Percentiles rank a stretch among this genome's conserved stretches.
Evolutionary conservation across 768 basidiomycete genomes (phyloP).

Genomic region (Boletellus ananas): DNA sequence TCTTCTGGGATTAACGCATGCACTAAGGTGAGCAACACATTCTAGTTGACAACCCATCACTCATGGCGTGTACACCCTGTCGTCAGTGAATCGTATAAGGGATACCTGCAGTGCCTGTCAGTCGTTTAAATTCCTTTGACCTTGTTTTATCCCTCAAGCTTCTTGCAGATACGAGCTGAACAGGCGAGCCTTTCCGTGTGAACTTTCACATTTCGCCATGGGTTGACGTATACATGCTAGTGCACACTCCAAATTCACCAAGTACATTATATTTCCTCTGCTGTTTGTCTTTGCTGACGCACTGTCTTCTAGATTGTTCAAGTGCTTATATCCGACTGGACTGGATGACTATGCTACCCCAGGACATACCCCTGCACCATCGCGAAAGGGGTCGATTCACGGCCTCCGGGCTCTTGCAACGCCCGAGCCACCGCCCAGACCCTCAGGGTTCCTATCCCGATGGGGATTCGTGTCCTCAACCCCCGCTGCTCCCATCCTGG

Average conservation of each 20-base stretch:
- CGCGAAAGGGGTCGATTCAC: slow-evolving; percentile 33
- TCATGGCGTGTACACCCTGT: slow-evolving; percentile 1
- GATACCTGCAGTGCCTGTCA: slow-evolving; percentile 75
- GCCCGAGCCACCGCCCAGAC: slow-evolving; percentile 14
- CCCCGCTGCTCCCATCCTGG: slow-evolving; percentile 8
- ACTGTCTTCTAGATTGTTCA: slow-evolving; percentile 50
- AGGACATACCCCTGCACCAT: slow-evolving; percentile 30
- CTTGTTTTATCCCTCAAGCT: slow-evolving; percentile 9
- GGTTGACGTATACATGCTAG: slow-evolving; percentile 19
- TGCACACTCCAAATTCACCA: slow-evolving; percentile 73
- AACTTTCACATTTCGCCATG: slow-evolving; percentile 14
- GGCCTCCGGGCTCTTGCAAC: slow-evolving; percentile 15
- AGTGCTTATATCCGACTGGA: slow-evolving; percentile 61
- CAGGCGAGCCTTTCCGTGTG: slow-evolving; percentile 37
- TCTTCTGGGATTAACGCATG: slow-evolving; percentile 66
- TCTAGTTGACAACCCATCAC: background rate
- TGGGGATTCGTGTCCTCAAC: slow-evolving; percentile 25
- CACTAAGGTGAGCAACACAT: slow-evolving; percentile 49
- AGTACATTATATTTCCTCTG: slow-evolving; percentile 36
- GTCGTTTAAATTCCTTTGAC: slow-evolving; percentile 16
- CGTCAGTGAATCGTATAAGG: slow-evolving; percentile 68
- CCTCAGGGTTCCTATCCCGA: slow-evolving; percentile 37
- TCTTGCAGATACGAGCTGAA: slow-evolving; percentile 46
- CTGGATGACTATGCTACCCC: slow-evolving; percentile 44
- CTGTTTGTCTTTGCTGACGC: slow-evolving; percentile 2